Evolutionary conservation across 306 rosid genomes (phyloP).

Genomic region (Morella rubra): DNA sequence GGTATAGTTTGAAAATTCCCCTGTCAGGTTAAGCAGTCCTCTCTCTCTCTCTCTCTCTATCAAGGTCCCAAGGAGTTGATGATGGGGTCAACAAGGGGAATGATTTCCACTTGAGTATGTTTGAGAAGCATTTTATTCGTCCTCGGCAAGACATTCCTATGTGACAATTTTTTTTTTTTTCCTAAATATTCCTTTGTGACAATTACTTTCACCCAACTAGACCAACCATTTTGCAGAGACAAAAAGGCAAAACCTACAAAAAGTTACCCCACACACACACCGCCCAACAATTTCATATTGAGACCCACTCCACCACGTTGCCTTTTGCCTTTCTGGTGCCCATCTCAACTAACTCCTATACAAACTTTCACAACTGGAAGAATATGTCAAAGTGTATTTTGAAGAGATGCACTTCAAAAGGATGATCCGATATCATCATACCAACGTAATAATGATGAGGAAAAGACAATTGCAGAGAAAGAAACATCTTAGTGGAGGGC

Average conservation of each 20-base stretch:
- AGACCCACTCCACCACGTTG: constrained; percentile 24
- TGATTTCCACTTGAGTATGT: constrained; percentile 37
- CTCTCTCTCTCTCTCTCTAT: neutral
- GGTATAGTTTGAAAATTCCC: no score
- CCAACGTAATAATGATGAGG: constrained; percentile 23
- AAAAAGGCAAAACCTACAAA: constrained; percentile 17
- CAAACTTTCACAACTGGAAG: constrained; percentile 17
- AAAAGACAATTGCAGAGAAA: neutral
- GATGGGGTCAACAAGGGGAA: constrained; percentile 37
- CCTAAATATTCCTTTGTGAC: no score
- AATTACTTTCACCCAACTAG: constrained; percentile 4
- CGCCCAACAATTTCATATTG: constrained; percentile 19
- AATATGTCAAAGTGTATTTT: neutral
- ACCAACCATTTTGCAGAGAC: constrained; percentile 16
- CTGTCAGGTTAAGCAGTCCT: neutral
- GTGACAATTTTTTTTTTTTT: no score
- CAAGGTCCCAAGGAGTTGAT: neutral
- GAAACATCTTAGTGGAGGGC: neutral
- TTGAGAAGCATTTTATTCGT: constrained; percentile 16
- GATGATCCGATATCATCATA: constrained; percentile 30
- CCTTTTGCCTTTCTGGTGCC: constrained; percentile 15
- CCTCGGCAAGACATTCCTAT: neutral
- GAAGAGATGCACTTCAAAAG: neutral
- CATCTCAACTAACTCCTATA: constrained; percentile 31
- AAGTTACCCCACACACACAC: neutral